Evolutionary conservation across 176 grass and related monocot species (phyloP).

Genomic region (Eleusine coracana): DNA sequence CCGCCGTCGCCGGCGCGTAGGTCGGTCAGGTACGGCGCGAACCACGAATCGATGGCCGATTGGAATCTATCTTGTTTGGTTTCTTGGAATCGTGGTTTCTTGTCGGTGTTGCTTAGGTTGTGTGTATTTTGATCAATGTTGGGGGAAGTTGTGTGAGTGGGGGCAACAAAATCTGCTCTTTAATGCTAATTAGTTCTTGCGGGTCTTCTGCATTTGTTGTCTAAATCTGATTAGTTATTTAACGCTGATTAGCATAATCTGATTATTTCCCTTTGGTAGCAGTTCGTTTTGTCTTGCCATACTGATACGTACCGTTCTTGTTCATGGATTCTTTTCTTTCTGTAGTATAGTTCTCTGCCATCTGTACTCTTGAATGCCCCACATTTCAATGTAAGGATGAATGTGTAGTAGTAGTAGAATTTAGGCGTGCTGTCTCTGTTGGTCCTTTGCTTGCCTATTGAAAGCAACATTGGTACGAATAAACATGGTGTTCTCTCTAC

Average conservation of each 20-base stretch:
- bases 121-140: neutral
- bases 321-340: neutral
- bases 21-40: conserved; percentile 45
- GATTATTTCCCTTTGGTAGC: no score
- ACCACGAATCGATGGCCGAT: neutral
- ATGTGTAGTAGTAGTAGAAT: neutral
- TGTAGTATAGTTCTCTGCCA: neutral
- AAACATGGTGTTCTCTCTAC: neutral
- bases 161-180: neutral
- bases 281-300: neutral
- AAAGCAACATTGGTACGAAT: neutral
- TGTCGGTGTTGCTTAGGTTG: neutral
- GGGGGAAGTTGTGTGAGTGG: neutral
- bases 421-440: neutral
- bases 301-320: neutral
- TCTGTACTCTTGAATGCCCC: neutral
- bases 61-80: neutral
- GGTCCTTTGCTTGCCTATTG: neutral
- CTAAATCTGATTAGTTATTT: neutral
- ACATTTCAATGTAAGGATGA: neutral
- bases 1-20: conserved; percentile 39
- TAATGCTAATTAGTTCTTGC: neutral
- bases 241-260: neutral
- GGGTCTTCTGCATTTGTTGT: neutral
- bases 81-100: neutral